phyloP scores from a whole-genome alignment of 2,329 filamentous ascomycete species.

The Epichloe hybrida region DNA sequence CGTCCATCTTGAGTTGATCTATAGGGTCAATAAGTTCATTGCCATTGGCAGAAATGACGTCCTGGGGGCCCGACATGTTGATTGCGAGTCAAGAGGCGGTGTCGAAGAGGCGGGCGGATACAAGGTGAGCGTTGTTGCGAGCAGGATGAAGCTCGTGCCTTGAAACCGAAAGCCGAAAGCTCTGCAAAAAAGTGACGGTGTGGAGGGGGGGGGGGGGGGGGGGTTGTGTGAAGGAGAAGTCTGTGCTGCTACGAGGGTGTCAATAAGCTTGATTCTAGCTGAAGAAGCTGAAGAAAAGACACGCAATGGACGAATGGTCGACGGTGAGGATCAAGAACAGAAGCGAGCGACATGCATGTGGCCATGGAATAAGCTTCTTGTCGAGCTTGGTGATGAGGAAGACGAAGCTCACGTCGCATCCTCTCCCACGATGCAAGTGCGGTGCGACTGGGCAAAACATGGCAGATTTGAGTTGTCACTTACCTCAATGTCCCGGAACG shows the following conservation, averaged over 20 bases:
- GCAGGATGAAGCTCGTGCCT: neutral
- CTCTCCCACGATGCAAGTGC: neutral
- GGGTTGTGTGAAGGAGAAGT: neutral
- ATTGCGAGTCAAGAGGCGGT: neutral
- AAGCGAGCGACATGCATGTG: neutral
- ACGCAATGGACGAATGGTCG: neutral
- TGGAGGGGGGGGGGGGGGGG: no score
- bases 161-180: neutral
- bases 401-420: neutral
- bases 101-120: constrained; percentile 3
- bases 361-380: neutral
- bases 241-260: neutral
- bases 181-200: neutral
- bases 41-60: constrained; percentile 42
- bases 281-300: neutral
- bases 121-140: constrained; percentile 4
- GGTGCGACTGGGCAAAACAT: neutral
- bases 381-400: neutral
- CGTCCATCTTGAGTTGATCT: constrained; percentile 53
- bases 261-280: neutral
- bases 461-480: neutral
- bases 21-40: constrained; percentile 47
- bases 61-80: constrained; percentile 49
- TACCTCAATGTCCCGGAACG: neutral
- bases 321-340: neutral